Percentiles rank a stretch among this genome's conserved stretches.
Conservation (phyloP, 257 asterid genomes). For the Nicotiana tabacum region DNA sequence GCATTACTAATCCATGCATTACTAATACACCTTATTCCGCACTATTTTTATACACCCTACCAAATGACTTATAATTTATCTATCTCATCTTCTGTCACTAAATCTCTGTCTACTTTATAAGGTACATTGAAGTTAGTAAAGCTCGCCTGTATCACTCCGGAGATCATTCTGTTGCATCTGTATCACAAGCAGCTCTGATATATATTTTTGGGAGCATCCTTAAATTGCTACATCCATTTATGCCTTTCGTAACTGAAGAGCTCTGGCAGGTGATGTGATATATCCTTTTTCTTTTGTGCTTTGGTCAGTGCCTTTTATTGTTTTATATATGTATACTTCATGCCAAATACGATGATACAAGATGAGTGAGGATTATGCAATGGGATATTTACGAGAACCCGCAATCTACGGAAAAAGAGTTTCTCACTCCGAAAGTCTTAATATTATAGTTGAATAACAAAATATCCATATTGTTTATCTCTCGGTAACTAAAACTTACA, state of each 20-base stretch:
- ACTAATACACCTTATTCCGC: too few relatives aligned
- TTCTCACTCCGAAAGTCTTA: background rate
- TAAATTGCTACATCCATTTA: conserved; percentile 88
- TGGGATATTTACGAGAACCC: background rate
- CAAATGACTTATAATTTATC: background rate
- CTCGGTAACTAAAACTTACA: background rate
- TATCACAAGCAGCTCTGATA: conserved; percentile 77
- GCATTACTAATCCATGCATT: too few relatives aligned
- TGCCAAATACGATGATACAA: background rate
- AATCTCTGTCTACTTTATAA: conserved; percentile 22
- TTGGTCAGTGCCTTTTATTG: background rate
- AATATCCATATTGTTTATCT: background rate
- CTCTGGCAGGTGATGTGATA: conserved; percentile 85
- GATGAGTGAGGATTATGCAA: background rate
- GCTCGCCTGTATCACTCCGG: conserved; percentile 72
- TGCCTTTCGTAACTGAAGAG: conserved; percentile 98
- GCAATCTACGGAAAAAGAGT: background rate
- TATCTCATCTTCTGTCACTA: conserved; percentile 1
- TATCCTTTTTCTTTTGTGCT: conserved; percentile 10
- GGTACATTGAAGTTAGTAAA: conserved; percentile 99
- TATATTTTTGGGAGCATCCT: conserved; percentile 71
- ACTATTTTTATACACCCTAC: too few relatives aligned
- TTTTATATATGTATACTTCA: background rate
- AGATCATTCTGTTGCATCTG: conserved; percentile 46
- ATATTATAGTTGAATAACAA: background rate